Evolutionary conservation across 371 early-diverging fungal species (phyloP), one percentile per base, ranked within the genome.

Genomic region (Mortierella sp.): DNA sequence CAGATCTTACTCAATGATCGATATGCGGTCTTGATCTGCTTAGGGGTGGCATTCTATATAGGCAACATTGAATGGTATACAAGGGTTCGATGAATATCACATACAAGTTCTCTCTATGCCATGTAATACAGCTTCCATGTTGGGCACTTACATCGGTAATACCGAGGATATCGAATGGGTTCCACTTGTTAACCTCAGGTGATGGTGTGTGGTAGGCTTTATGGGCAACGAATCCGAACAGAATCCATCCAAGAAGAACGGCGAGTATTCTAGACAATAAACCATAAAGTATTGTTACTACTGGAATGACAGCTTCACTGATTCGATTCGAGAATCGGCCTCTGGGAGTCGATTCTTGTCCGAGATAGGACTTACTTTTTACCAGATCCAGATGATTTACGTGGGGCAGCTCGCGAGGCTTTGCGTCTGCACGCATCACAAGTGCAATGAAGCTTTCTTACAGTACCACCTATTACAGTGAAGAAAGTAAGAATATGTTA

Each of bases 161-260:
- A 31, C 93, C 94, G 43, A 98, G 85, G 60, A 98, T 90, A 69
- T 90, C 85, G 81, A 92, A 98, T 28, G 98, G 98, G 81, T 98
- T 96, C 95, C 95, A 98, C 27, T 83, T 79, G 43, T 84, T 86
- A 28, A 83, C 79, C 56, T 90, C 89, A 27, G 90, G 65, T 58
- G 85, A 82, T 19, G 92, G 91, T 51, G 87, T 91, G 44, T 89
- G 84, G 24, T 60, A 66, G 13, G 92, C 91, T 63, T 92, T 83
- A 81, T 95, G 92, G 14, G 88, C 85, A 13, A 94, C 82, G 56
- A 91, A 84, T 9, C 82, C 90, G 66, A 96, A 87, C 44, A 92
- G 73, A 19, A 84, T 64, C 97, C 98, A 98, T 45, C 93, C 93
- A 16, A 88, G 61, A 57, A 85, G 62, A 43, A 93, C 67, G 54